A percentile compares a stretch with the other conserved stretches of the same genome.
Conservation (phyloP, 2,329 filamentous ascomycete species). For the Neofusicoccum kwambonambiense region DNA sequence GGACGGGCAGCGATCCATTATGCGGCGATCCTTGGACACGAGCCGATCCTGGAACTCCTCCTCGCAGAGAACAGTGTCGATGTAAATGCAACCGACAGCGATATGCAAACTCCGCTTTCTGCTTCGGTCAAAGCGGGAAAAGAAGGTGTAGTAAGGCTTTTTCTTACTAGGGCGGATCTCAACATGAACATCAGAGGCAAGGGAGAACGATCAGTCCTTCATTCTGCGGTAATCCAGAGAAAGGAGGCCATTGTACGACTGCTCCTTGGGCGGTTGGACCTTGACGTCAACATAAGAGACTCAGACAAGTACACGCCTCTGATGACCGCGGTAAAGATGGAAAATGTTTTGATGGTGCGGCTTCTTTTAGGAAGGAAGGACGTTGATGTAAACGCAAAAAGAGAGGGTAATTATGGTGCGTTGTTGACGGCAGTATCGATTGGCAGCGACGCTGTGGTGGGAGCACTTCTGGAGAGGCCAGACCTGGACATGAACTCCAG, state of each 20-base stretch:
- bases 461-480: too few species aligned
- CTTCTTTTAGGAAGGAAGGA: not conserved
- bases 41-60: not conserved
- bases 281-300: not conserved
- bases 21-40: not conserved
- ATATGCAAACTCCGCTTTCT: not conserved
- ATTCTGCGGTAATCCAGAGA: not conserved
- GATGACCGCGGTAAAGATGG: not conserved
- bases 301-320: not conserved
- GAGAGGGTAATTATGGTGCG: too few species aligned
- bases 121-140: not conserved
- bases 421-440: too few species aligned
- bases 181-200: not conserved
- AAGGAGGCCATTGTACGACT: not conserved
- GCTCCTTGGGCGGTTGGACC: not conserved
- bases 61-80: not conserved
- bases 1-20: not conserved
- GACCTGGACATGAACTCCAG: not conserved
- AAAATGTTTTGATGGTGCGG: not conserved
- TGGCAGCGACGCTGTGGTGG: too few species aligned
- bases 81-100: not conserved
- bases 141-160: not conserved
- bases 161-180: not conserved
- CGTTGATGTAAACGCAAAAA: not conserved
- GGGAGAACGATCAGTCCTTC: not conserved